phyloP scores from a whole-genome alignment of 164 flowering plant genomes.

The Vitis cinerea region DNA sequence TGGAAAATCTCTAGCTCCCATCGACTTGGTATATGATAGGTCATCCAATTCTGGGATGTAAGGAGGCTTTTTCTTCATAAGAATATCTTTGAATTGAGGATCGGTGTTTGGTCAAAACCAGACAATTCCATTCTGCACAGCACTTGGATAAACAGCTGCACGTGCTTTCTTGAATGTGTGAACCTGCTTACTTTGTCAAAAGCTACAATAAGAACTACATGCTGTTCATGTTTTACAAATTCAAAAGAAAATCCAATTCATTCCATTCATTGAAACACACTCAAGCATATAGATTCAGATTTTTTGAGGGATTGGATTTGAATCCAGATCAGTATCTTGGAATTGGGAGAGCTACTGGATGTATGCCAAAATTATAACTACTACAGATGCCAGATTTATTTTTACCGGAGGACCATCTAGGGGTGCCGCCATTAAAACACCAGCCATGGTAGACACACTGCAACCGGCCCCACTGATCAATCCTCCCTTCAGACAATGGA shows the following conservation, averaged over 20 bases:
- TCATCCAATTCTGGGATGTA: slow-evolving; percentile 79
- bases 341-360: no score
- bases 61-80: slow-evolving; percentile 59
- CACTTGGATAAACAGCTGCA: slow-evolving; percentile 68
- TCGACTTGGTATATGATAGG: slow-evolving; percentile 55
- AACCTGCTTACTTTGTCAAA: slow-evolving; percentile 43
- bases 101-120: slow-evolving; percentile 95
- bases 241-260: no score
- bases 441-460: slow-evolving; percentile 96
- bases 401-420: slow-evolving; percentile 79
- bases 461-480: slow-evolving; percentile 86
- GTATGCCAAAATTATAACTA: no score
- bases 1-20: slow-evolving; percentile 72
- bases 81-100: slow-evolving; percentile 61
- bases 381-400: no score
- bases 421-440: slow-evolving; percentile 88
- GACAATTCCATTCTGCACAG: slow-evolving; percentile 64
- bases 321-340: neutral
- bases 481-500: slow-evolving; percentile 88
- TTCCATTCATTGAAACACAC: no score
- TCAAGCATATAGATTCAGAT: no score
- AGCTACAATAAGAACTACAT: no score
- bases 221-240: no score
- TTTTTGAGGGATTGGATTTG: no score
- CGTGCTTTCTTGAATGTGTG: slow-evolving; percentile 78